Evolutionary conservation across 2,329 filamentous ascomycete species (phyloP).

Genomic region (Aspergillus aculeatus): DNA sequence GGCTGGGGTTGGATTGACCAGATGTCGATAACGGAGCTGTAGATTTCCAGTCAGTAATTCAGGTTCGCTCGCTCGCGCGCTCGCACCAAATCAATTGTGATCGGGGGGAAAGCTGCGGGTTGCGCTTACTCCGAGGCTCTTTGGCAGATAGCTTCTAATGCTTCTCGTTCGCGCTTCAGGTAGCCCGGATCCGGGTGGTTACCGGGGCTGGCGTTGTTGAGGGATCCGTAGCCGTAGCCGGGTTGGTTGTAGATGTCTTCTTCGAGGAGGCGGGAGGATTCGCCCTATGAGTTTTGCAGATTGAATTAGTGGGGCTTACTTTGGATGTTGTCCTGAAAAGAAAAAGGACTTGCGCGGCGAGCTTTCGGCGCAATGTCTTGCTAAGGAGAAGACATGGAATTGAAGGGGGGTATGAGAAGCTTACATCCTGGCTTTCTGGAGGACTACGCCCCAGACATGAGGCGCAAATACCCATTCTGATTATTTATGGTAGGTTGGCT

Average conservation of each 20-base stretch:
- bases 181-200: slow-evolving; percentile 44
- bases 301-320: neutral
- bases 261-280: slow-evolving; percentile 46
- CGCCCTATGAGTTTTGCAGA: slow-evolving; percentile 27
- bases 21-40: slow-evolving; percentile 46
- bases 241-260: slow-evolving; percentile 45
- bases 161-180: slow-evolving; percentile 45
- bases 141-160: slow-evolving; percentile 48
- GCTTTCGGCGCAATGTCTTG: too few species aligned
- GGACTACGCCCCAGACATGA: slow-evolving; percentile 44
- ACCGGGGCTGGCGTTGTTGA: slow-evolving; percentile 36
- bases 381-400: slow-evolving; percentile 1
- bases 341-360: too few species aligned
- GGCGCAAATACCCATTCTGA: slow-evolving; percentile 46
- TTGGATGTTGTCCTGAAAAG: too few species aligned
- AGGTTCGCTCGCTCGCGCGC: too few species aligned
- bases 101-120: neutral
- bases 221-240: slow-evolving; percentile 44
- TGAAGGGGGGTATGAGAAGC: neutral
- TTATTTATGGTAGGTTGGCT: slow-evolving; percentile 2
- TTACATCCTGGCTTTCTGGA: slow-evolving; percentile 40
- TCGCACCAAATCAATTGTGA: too few species aligned
- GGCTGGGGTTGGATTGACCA: slow-evolving; percentile 46
- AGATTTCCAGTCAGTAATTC: too few species aligned
- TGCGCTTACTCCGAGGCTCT: slow-evolving; percentile 46